Base-by-base conservation (phyloP, 768 basidiomycete genomes). In the Asterophora lycoperdoides region DNA sequence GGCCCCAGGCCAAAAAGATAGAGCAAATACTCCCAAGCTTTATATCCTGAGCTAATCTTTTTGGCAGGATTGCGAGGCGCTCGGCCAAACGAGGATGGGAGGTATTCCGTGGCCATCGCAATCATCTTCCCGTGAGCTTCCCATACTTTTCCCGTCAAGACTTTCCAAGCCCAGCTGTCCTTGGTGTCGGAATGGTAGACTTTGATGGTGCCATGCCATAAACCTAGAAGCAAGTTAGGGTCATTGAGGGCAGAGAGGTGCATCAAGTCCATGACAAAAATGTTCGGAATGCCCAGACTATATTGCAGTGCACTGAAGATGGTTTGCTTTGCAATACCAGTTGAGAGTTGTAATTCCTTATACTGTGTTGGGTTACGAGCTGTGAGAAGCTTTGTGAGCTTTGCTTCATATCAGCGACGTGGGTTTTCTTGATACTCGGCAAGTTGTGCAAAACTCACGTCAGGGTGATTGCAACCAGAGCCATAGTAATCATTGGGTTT, bases 141-240 rank as follows among this genome's bases (percentile, higher is more conserved):
- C n/a, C n/a, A n/a, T n/a, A n/a, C n/a, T n/a, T n/a, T n/a, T n/a
- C n/a, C n/a, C n/a, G 19, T 33, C 15, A 56, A 15, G 10, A 56
- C 52, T 5, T 18, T 33, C 37, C 34, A 46, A 32, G 46, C 32
- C 47, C 52, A 53, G 36, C 2, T 33, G 17, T 40, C 19, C 9
- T 14, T 41, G 30, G 17, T n/a, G 41, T 44, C 52, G n/a, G 49
- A 46, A 15, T 52, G 26, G 39, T 71, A 70, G 13, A 49, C 60
- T 4, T 58, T 44, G 10, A 67, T 37, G 7, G 49, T 60, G 41
- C 61, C 63, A 56, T 65, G 54, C 74, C 70, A 57, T 48, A 71
- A 29, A 18, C 42, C 6, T 39, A 77, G 3, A 33, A 76, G 36
- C 1, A 76, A 59, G n/a, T 75, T 71, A 5, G 68, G 64, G 41